These are phyloP conservation scores for Trichoderma sp. DNA, from an alignment of 2,329 filamentous ascomycete species.

Conservation along the genomic window DNA sequence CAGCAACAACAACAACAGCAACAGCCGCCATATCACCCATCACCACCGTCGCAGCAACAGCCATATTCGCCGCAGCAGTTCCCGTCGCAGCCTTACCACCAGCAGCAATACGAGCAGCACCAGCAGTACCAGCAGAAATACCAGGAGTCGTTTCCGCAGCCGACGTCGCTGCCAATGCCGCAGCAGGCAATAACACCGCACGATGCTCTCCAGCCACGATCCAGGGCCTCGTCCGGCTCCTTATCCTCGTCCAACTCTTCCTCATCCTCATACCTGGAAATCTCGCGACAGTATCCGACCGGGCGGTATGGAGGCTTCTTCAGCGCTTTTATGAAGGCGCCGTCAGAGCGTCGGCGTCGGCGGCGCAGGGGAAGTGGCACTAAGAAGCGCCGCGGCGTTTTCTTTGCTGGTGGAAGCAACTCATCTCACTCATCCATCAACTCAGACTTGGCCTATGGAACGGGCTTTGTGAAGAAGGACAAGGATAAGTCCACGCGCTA, in stretches of 20 bases:
- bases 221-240: constrained; percentile 42
- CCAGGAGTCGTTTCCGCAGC: constrained; percentile 9
- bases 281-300: constrained; percentile 59
- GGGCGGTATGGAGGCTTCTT: constrained; percentile 59
- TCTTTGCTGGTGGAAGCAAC: constrained; percentile 61
- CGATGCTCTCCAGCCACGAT: constrained; percentile 28
- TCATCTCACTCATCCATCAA: constrained; percentile 70
- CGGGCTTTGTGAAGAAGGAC: constrained; percentile 56
- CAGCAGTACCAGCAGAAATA: constrained; percentile 33
- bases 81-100: not conserved
- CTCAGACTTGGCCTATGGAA: constrained; percentile 70
- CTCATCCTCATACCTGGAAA: constrained; percentile 66
- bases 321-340: constrained; percentile 64
- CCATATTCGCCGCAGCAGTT: constrained; percentile 27
- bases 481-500: constrained; percentile 40
- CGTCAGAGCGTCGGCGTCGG: constrained; percentile 55
- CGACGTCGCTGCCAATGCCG: constrained; percentile 16
- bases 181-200: constrained; percentile 8
- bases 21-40: constrained; percentile 29
- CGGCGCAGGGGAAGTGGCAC: constrained; percentile 49
- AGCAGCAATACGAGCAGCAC: constrained; percentile 9
- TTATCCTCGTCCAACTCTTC: constrained; percentile 52
- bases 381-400: constrained; percentile 56
- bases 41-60: constrained; percentile 24
- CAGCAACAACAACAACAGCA: constrained; percentile 29